Evolutionary conservation across 2,329 filamentous ascomycete genomes (phyloP).

Genomic region (Aspergillus ruber): DNA sequence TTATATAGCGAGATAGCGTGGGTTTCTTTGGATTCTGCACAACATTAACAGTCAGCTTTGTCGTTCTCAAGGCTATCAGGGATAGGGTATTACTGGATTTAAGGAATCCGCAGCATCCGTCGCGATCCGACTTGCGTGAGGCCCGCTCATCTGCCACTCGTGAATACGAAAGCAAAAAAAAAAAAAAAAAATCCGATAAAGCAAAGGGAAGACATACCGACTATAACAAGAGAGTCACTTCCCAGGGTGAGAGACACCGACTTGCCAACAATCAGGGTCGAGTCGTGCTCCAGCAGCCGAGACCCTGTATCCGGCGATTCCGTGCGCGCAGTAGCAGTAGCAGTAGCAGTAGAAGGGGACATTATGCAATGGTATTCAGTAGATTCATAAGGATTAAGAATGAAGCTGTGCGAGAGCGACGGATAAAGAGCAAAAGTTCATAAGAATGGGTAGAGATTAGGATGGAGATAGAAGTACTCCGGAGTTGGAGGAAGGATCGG

Average conservation of each 20-base stretch:
- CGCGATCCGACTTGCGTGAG: slow-evolving; percentile 41
- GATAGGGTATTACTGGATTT: slow-evolving; percentile 38
- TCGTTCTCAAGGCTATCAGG: neutral
- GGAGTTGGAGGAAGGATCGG: too few species aligned
- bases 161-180: neutral
- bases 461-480: too few species aligned
- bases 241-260: slow-evolving; percentile 56
- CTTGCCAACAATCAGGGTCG: slow-evolving; percentile 49
- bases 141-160: slow-evolving; percentile 47
- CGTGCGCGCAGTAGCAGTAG: slow-evolving; percentile 21
- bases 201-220: slow-evolving; percentile 39
- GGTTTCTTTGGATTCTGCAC: slow-evolving; percentile 43
- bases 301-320: slow-evolving; percentile 25
- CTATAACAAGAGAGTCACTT: slow-evolving; percentile 54
- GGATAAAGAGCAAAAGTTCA: too few species aligned
- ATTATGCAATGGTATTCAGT: slow-evolving; percentile 9
- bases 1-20: slow-evolving; percentile 70
- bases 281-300: slow-evolving; percentile 32
- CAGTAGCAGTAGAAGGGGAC: slow-evolving; percentile 14
- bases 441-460: neutral
- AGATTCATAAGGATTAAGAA: slow-evolving; percentile 8
- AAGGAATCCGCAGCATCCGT: slow-evolving; percentile 51
- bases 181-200: too few species aligned
- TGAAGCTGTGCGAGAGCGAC: slow-evolving; percentile 4
- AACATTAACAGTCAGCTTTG: neutral